Evolutionary conservation across 2,329 filamentous ascomycete genomes (phyloP).

Genomic region (Botryotinia calthae): DNA sequence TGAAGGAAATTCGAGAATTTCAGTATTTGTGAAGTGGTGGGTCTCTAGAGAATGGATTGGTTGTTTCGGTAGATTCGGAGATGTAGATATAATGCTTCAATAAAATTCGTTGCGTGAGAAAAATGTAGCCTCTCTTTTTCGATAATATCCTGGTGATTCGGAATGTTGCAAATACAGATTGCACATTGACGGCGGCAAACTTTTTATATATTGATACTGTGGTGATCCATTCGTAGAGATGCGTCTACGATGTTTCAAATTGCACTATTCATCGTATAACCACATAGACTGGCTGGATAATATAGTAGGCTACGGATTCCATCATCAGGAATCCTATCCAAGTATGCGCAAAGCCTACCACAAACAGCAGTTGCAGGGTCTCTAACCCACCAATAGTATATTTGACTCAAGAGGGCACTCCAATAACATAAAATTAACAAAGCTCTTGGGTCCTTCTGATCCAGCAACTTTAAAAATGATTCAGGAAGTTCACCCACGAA

Average conservation of each 20-base stretch:
- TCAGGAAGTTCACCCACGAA: slow-evolving; percentile 16
- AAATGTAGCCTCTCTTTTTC: not conserved
- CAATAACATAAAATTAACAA: slow-evolving; percentile 21
- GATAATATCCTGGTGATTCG: not conserved
- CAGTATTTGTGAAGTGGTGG: not conserved
- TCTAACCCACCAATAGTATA: slow-evolving; percentile 19
- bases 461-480: slow-evolving; percentile 8
- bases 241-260: not conserved
- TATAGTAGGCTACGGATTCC: not conserved
- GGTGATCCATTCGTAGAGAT: not conserved
- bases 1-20: not conserved
- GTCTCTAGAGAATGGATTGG: not conserved
- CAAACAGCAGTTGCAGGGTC: slow-evolving; percentile 15
- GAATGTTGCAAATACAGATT: not conserved
- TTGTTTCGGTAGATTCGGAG: not conserved
- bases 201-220: not conserved
- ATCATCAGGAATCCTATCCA: not conserved
- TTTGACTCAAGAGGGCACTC: slow-evolving; percentile 13
- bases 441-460: slow-evolving; percentile 10
- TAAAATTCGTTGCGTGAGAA: not conserved
- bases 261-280: not conserved
- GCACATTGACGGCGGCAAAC: not conserved
- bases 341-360: slow-evolving; percentile 8
- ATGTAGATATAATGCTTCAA: not conserved
- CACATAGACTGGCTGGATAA: not conserved